phyloP scores from a whole-genome alignment of 768 basidiomycete genomes.

The Clathrus columnatus region DNA sequence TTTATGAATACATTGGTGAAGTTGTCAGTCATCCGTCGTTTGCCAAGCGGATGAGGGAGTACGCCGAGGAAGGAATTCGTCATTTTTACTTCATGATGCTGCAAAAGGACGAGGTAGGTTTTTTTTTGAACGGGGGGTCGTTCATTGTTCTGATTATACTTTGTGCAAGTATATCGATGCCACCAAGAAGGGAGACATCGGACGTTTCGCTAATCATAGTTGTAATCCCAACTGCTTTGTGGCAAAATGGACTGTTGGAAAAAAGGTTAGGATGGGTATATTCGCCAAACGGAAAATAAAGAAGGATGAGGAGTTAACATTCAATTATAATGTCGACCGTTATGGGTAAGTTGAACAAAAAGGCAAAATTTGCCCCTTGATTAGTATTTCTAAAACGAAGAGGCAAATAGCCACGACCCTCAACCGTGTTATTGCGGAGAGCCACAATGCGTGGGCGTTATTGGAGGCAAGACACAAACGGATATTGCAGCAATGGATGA shows the following conservation, averaged over 20 bases:
- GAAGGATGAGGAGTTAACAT: constrained; percentile 85
- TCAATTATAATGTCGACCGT: constrained; percentile 99
- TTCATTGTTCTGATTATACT: neutral
- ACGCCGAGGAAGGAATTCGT: constrained; percentile 84
- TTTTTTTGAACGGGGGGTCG: neutral
- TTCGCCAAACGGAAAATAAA: constrained; percentile 79
- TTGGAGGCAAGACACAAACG: constrained; percentile 98
- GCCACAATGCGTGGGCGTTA: constrained; percentile 87
- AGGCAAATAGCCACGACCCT: constrained; percentile 66
- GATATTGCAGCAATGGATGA: constrained; percentile 94
- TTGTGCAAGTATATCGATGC: constrained; percentile 89
- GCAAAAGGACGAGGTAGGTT: constrained; percentile 87
- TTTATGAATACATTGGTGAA: constrained; percentile 98
- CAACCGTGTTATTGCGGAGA: constrained; percentile 95
- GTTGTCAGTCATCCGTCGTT: constrained; percentile 84
- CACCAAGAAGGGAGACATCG: constrained; percentile 92
- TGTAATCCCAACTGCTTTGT: constrained; percentile 98
- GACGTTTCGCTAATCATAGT: constrained; percentile 96
- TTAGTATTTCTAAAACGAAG: neutral
- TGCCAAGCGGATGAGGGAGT: constrained; percentile 88
- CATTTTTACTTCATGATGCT: constrained; percentile 99
- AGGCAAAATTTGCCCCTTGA: neutral
- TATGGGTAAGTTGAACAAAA: constrained; percentile 66
- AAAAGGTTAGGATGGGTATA: constrained; percentile 91
- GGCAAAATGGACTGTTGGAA: constrained; percentile 93